Conservation (phyloP, 2,329 filamentous ascomycete genomes). For the Aspergillus jensenii region DNA sequence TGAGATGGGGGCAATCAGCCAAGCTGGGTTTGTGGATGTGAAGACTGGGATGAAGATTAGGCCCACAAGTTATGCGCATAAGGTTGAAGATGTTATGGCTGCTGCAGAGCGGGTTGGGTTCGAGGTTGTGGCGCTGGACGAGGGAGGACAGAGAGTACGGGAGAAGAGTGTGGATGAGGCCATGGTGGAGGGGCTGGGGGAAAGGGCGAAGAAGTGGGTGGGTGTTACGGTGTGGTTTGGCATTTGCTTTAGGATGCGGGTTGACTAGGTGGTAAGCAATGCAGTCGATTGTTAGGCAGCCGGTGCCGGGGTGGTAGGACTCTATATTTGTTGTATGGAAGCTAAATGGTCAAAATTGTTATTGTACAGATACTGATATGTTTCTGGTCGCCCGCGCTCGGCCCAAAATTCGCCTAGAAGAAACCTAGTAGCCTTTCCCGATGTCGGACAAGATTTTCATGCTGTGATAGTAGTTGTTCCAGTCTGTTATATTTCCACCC, state of each 20-base stretch:
- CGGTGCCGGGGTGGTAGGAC: background rate
- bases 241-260: conserved; percentile 44
- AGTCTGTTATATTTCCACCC: conserved; percentile 66
- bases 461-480: conserved; percentile 54
- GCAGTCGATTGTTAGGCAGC: conserved; percentile 4
- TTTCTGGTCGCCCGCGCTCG: background rate
- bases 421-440: conserved; percentile 58
- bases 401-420: conserved; percentile 35
- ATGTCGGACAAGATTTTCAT: conserved; percentile 66
- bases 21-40: conserved; percentile 62
- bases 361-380: conserved; percentile 16
- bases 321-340: background rate
- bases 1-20: conserved; percentile 60
- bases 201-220: conserved; percentile 65
- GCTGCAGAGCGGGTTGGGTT: conserved; percentile 51
- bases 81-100: conserved; percentile 50
- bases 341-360: background rate
- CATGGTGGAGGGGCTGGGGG: conserved; percentile 60
- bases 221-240: conserved; percentile 56
- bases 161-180: conserved; percentile 52
- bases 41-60: conserved; percentile 57
- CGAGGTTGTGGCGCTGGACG: conserved; percentile 36
- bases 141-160: conserved; percentile 26
- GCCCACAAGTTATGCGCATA: conserved; percentile 60
- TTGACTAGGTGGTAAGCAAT: background rate